Conservation (phyloP, 75 land plant genomes). For the Sequoiadendron giganteum region DNA sequence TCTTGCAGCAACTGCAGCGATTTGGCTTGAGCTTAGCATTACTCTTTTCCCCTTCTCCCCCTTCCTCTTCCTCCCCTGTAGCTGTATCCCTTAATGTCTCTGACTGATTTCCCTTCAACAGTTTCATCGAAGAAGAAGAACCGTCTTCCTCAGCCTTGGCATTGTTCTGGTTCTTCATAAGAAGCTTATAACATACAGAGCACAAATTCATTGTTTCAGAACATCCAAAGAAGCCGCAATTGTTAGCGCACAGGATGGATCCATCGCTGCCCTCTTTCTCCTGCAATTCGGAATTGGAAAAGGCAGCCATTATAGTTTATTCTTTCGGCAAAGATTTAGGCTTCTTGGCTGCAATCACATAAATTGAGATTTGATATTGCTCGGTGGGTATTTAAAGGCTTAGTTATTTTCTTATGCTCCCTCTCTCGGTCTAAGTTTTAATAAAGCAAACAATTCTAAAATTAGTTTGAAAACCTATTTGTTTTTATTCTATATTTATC, state of each 20-base stretch:
- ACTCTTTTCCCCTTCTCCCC: not conserved
- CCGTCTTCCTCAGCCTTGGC: not conserved
- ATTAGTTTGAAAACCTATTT: no score
- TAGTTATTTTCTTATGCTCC: no score
- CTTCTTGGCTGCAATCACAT: no score
- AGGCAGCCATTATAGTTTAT: not conserved
- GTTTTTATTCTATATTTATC: no score
- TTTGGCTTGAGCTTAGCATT: not conserved
- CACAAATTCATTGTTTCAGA: slow-evolving; percentile 65
- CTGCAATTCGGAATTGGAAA: not conserved
- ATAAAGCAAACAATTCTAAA: no score
- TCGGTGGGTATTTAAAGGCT: no score
- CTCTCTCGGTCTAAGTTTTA: no score
- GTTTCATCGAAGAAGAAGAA: not conserved
- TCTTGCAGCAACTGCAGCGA: slow-evolving; percentile 53
- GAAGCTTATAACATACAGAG: slow-evolving; percentile 24
- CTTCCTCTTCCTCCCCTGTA: not conserved
- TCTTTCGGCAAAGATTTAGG: no score
- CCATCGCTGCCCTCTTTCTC: not conserved
- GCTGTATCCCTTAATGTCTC: no score
- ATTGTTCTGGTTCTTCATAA: not conserved
- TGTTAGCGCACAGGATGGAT: slow-evolving; percentile 54
- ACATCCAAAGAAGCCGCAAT: slow-evolving; percentile 81
- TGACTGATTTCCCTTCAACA: not conserved
- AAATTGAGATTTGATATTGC: no score